Conservation (phyloP, 1,139 yeast species). For the Suhomyces choctaworum region DNA sequence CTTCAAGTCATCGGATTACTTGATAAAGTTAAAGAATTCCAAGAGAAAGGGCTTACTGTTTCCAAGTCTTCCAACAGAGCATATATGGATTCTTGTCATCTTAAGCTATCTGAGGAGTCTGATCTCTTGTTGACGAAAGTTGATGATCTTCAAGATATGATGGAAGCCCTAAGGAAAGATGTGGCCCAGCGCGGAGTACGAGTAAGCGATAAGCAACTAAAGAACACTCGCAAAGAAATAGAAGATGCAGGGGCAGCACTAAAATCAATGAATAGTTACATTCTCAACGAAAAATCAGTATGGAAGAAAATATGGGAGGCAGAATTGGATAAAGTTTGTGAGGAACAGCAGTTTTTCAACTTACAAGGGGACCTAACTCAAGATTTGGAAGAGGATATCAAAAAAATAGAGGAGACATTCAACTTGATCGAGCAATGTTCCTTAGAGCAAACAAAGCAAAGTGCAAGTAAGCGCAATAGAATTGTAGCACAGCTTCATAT, state of each 20-base stretch:
- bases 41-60: slow-evolving; percentile 42
- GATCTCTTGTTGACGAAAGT: slow-evolving; percentile 74
- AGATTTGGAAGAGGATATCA: slow-evolving; percentile 79
- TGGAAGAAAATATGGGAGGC: slow-evolving; percentile 95
- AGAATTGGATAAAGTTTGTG: slow-evolving; percentile 86
- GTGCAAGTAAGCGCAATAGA: slow-evolving; percentile 33
- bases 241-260: slow-evolving; percentile 55
- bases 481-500: slow-evolving; percentile 44
- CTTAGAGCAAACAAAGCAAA: slow-evolving; percentile 60
- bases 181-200: slow-evolving; percentile 91
- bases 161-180: slow-evolving; percentile 87
- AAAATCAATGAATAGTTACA: slow-evolving; percentile 57
- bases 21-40: slow-evolving; percentile 50
- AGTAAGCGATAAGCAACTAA: slow-evolving; percentile 73
- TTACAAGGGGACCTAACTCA: slow-evolving; percentile 83
- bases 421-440: slow-evolving; percentile 79
- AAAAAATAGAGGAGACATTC: slow-evolving; percentile 78
- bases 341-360: slow-evolving; percentile 89
- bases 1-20: slow-evolving; percentile 47
- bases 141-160: slow-evolving; percentile 88
- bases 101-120: slow-evolving; percentile 72
- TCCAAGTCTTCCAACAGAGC: slow-evolving; percentile 54
- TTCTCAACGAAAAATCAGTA: slow-evolving; percentile 68
- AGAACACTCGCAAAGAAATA: slow-evolving; percentile 65
- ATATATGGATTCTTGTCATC: slow-evolving; percentile 78